Base-by-base conservation (phyloP, 106 monocot genomes). In the Hemerocallis citrina region DNA sequence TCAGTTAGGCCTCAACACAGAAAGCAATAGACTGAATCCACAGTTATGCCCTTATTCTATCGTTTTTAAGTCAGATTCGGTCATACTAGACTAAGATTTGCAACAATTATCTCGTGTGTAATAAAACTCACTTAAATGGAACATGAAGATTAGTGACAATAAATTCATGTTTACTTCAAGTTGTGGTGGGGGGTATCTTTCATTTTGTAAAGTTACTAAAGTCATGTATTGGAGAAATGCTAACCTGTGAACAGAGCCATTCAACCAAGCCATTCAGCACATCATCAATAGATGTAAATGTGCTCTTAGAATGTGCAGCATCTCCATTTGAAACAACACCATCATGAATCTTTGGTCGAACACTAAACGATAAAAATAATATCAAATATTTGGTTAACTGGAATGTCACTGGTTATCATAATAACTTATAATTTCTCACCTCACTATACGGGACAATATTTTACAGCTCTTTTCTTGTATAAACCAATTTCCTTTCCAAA, bases 401-500 rank as follows among this genome's bases (percentile, higher is more conserved):
- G n/a, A 0, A 22, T 7, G 17, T 46, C n/a, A 13, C 30, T 6
- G 38, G 29, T 55, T 20, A 17, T 32, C n/a, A n/a, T n/a, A n/a
- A n/a, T n/a, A n/a, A 41, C 47, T 36, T 10, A 34, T 30, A 49
- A 24, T 56, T 55, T 12, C 7, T 20, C 57, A 88, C 96, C 96
- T 91, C 57, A 91, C 76, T 42, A 84, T 73, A 24, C 76, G 69
- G 44, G 87, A 71, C 67, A 96, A 77, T 72, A 91, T 88, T 77
- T 85, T 96, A 56, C 96, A 91, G 61, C 81, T 85, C 79, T 88
- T 96, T 65, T 96, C 96, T 79, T 96, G 96, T 31, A 96, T 85
- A 51, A 96, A 96, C 96, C 96, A 96, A 68, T 91, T 90, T 15
- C 72, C 79, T 59, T 67, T 84, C 81, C 76, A 79, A 34, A 96